These are phyloP conservation scores for Populus davidiana DNA, from an alignment of 345 rosid species.

Conservation along the genomic window DNA sequence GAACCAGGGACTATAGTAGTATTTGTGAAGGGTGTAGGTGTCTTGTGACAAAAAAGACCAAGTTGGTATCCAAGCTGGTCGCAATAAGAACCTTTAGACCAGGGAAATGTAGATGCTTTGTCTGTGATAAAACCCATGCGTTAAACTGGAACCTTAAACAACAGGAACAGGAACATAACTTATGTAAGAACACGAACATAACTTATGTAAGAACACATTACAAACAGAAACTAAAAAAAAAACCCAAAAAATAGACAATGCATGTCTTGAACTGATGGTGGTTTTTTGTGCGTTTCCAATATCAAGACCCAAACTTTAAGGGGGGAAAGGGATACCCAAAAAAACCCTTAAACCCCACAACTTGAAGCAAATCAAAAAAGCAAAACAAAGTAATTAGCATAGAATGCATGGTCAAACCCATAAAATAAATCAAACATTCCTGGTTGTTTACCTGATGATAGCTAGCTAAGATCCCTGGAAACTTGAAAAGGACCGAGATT, in stretches of 20 bases:
- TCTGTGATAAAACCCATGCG: background rate
- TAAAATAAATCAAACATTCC: no score
- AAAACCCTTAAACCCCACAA: background rate
- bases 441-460: background rate
- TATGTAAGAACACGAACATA: background rate
- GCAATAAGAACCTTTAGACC: background rate
- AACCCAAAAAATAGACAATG: background rate
- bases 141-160: background rate
- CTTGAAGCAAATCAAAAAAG: background rate
- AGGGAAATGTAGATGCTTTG: background rate
- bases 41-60: background rate
- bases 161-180: background rate
- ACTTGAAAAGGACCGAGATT: background rate
- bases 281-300: background rate
- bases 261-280: background rate
- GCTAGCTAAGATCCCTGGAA: background rate
- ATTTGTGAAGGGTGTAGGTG: background rate
- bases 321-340: background rate
- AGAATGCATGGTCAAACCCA: background rate
- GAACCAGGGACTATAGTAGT: background rate
- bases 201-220: background rate
- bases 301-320: background rate
- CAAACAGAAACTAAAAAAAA: background rate
- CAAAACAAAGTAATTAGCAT: background rate
- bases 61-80: background rate